Percentiles rank a stretch among this genome's conserved stretches.
phyloP scores from a whole-genome alignment of 345 rosid genomes.

The Salix viminalis region DNA sequence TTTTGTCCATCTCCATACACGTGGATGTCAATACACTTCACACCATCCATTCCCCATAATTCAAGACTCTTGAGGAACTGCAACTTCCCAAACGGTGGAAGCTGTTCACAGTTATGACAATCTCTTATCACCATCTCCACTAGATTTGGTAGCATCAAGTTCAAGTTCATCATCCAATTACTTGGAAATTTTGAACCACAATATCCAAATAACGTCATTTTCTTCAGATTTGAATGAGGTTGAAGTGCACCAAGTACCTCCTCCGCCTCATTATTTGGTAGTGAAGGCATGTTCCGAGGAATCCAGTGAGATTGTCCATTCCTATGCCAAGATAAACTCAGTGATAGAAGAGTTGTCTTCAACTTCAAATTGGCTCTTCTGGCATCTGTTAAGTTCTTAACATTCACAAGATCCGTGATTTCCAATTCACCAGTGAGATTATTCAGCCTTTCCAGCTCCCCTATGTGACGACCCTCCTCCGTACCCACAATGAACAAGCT shows the following conservation, averaged over 20 bases:
- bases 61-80: no score
- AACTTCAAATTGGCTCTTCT: slow-evolving; percentile 10
- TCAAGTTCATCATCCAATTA: no score
- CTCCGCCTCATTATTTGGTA: not conserved
- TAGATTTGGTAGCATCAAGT: no score
- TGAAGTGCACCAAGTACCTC: not conserved
- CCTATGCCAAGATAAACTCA: not conserved
- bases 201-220: no score
- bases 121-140: no score
- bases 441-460: slow-evolving; percentile 2
- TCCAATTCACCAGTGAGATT: slow-evolving; percentile 7
- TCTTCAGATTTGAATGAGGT: slow-evolving; percentile 1
- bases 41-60: no score
- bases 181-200: no score
- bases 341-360: slow-evolving; percentile 4
- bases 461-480: not conserved
- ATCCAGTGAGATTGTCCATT: not conserved
- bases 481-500: slow-evolving; percentile 15
- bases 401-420: not conserved
- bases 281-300: no score
- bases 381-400: slow-evolving; percentile 7
- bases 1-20: no score
- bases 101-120: no score
- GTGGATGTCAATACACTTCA: no score
- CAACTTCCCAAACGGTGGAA: no score